phyloP scores from a whole-genome alignment of 148 eudicot genomes.

The Selenicereus undatus region DNA sequence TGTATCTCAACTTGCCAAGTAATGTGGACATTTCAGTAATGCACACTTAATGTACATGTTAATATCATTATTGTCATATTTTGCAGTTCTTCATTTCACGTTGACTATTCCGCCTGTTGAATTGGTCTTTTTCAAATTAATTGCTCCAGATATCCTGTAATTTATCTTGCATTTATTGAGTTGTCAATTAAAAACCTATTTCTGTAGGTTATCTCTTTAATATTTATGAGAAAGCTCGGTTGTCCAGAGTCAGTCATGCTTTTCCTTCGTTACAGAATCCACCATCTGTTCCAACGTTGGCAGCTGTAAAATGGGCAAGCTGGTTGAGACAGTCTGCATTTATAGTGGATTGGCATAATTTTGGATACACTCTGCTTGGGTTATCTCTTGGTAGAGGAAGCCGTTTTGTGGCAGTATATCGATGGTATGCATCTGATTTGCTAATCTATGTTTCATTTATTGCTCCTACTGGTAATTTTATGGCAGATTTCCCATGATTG shows the following conservation, averaged over 20 bases:
- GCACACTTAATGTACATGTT: background rate
- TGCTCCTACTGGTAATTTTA: conserved; percentile 6
- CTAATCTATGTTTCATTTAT: background rate
- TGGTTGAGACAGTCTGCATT: conserved; percentile 70
- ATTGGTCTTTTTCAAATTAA: background rate
- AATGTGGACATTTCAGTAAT: background rate
- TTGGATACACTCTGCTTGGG: conserved; percentile 89
- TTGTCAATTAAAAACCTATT: too few species aligned
- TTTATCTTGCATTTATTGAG: background rate
- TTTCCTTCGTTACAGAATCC: conserved; percentile 57
- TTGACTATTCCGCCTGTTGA: background rate
- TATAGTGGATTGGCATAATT: conserved; percentile 95
- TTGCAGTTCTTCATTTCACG: background rate
- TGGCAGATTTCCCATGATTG: conserved; percentile 15
- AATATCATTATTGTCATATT: background rate
- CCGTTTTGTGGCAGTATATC: conserved; percentile 71
- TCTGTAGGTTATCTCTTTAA: background rate
- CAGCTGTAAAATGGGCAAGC: conserved; percentile 95
- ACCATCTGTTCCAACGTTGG: conserved; percentile 89
- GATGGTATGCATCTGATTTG: conserved; percentile 46
- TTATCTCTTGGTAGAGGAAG: conserved; percentile 91
- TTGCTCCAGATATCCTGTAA: background rate
- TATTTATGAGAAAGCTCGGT: background rate
- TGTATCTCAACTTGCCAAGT: too few species aligned
- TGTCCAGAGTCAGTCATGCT: background rate